Base-by-base conservation (phyloP, 768 basidiomycete species). In the Lentinula sp. region DNA sequence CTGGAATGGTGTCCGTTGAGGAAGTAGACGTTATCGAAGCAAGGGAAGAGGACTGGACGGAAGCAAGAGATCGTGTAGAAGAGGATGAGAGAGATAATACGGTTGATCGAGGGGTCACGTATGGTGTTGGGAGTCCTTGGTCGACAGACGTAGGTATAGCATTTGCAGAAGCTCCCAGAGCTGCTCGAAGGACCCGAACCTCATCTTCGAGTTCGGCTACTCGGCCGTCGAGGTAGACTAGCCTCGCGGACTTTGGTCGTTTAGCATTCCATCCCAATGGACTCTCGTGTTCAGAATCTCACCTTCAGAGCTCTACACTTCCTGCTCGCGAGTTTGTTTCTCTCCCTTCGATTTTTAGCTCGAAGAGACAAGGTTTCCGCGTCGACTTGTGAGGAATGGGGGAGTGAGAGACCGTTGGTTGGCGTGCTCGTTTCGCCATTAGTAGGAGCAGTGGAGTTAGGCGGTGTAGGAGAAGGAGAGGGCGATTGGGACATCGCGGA, bases 131-230 rank as follows among this genome's bases (percentile, higher is more conserved):
- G 6, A 45, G 57, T 8, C 10, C 45, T 45, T 32, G 57, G 7
- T 20, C 57, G 49, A 46, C 15, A 36, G 57, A 20, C 4, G 57
- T 48, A 6, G 57, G 45, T 3, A 50, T 59, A 5, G 45, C 9
- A n/a, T 41, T 50, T 35, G 57, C 43, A 59, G 57, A 37, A 10
- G 46, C 5, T 20, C 57, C 57, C 28, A 59, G 37, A 13, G 57
- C 35, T 4, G 57, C 28, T 20, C 57, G 57, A 15, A 59, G 48
- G 13, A 49, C 45, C 20, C 57, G 43, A 20, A 59, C 57, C 23
- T 59, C 57, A 18, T 59, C 57, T 50, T 59, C 57, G 4, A 59
- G 46, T 33, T 59, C 57, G 32, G 57, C 57, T 13, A 59, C 57
- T 39, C 57, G 57, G 33, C 36, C 32, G 18, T 59, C 57, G 10